Evolutionary conservation across 1,284 basidiomycete species (phyloP).

Genomic region (Moesziomyces parantarcticus): DNA sequence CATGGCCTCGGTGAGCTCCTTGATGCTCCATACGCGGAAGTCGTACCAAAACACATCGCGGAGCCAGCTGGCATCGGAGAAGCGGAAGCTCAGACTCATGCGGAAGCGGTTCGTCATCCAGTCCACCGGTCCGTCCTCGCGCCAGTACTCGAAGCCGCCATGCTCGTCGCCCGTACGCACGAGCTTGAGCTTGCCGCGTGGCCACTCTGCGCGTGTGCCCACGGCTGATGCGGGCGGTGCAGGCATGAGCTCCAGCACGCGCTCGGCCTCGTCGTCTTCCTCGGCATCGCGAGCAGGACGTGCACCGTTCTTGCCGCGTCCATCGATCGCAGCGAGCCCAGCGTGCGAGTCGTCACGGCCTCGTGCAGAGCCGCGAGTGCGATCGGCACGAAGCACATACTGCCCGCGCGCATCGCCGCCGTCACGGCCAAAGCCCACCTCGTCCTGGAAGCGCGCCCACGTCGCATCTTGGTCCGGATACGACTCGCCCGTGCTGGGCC

Average conservation of each 20-base stretch:
- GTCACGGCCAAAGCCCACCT: slow-evolving; percentile 12
- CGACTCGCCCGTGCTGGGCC: slow-evolving; percentile 45
- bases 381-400: slow-evolving; percentile 1
- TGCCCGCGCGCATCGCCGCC: slow-evolving; percentile 5
- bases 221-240: slow-evolving; percentile 11
- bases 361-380: not conserved
- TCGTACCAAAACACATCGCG: slow-evolving; percentile 59
- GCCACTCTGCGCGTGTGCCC: slow-evolving; percentile 54
- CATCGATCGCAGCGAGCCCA: not conserved
- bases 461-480: slow-evolving; percentile 30
- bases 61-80: slow-evolving; percentile 51
- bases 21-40: slow-evolving; percentile 56
- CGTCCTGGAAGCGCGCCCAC: slow-evolving; percentile 21
- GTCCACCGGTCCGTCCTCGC: slow-evolving; percentile 61
- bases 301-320: not conserved
- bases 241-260: slow-evolving; percentile 19
- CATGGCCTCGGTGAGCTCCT: slow-evolving; percentile 58
- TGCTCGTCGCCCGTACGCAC: slow-evolving; percentile 49
- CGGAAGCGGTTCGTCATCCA: slow-evolving; percentile 58
- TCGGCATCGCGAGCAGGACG: not conserved
- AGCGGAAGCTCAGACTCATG: slow-evolving; percentile 60
- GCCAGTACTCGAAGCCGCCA: slow-evolving; percentile 61
- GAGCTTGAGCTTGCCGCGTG: slow-evolving; percentile 53
- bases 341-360: no score
- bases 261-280: slow-evolving; percentile 10